Base-by-base conservation (phyloP, 2,329 filamentous ascomycete genomes). In the Verticillium isaacii region DNA sequence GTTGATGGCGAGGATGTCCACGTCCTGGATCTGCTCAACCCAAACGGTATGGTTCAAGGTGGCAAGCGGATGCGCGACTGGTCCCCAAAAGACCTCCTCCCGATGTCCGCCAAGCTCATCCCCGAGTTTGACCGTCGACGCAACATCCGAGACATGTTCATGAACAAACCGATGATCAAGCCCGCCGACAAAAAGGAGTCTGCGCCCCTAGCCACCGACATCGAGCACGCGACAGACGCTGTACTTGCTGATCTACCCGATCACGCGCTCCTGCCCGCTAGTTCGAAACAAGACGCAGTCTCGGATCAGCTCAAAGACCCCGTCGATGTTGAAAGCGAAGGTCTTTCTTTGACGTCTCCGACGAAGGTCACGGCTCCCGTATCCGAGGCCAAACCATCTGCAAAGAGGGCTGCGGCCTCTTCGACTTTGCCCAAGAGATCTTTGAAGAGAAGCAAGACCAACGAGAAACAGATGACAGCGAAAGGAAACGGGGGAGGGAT, bases 121-220 rank as follows among this genome's bases (percentile, higher is more conserved):
- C 89, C 92, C 1, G 93, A 97, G 68, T 98, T 98, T 68, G 87
- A 93, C 70, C 88, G 89, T 63, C 86, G 95, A 23, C 85, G 86
- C 66, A 97, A 81, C 71, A 97, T 99, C 70, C 91, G 89, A 68
- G 93, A 96, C 70, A 98, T 99, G 95, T 97, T 98, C 72, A 81
- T 80, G 63, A 87, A 83, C 68, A 88, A 84, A 67, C 72, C 82
- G 57, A 65, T 74, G 25, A 61, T 29, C 65, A 63, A 56, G 34
- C 8, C 29, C 32, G 62, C 63, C 11, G 61, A 68, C 25, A 54
- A 63, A 34, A 66, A 63, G 23, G 58, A 63, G 3, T 62, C 61
- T n/a, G 61, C 64, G 5, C 32, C 59, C 34, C 14, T 34, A 19
- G 25, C 5, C 5, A 14, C 29, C 29, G 11, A 36, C 6, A 3